Evolutionary conservation across 441 rosid species (phyloP).

Genomic region (Populus hybrid): DNA sequence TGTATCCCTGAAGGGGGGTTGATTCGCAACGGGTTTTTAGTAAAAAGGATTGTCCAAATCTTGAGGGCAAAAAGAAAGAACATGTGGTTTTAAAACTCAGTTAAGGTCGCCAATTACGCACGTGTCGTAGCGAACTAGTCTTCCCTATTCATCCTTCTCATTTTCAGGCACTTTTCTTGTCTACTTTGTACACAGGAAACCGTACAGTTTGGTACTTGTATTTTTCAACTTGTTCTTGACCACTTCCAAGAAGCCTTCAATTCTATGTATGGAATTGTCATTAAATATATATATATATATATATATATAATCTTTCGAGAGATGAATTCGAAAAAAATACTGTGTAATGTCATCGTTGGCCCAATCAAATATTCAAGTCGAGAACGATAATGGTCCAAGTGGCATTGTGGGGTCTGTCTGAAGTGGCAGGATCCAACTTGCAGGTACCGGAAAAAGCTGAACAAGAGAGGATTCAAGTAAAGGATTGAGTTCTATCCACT

Average conservation of each 20-base stretch:
- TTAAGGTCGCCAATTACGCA: constrained; percentile 5
- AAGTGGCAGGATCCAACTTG: constrained; percentile 8
- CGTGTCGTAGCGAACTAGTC: constrained; percentile 9
- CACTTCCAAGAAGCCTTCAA: background rate
- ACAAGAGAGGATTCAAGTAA: background rate
- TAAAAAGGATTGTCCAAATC: constrained; percentile 14
- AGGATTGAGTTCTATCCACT: constrained; percentile 13
- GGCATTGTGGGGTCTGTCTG: background rate
- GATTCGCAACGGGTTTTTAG: constrained; percentile 11
- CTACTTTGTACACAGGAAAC: background rate
- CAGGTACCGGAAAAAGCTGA: background rate
- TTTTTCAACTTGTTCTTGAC: background rate
- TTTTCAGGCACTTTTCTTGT: background rate
- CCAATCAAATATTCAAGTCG: background rate
- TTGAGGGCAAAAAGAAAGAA: constrained; percentile 9
- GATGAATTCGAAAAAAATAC: background rate
- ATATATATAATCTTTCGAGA: background rate
- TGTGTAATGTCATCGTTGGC: background rate
- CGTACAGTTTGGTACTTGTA: background rate
- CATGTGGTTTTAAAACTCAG: constrained; percentile 13
- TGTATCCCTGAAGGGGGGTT: too few relatives aligned
- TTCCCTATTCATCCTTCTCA: background rate
- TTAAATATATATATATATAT: too few relatives aligned
- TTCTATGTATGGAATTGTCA: background rate
- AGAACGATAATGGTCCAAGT: background rate